phyloP scores from a whole-genome alignment of 192 early-diverging fungal species.

The Entomortierella lignicola region DNA sequence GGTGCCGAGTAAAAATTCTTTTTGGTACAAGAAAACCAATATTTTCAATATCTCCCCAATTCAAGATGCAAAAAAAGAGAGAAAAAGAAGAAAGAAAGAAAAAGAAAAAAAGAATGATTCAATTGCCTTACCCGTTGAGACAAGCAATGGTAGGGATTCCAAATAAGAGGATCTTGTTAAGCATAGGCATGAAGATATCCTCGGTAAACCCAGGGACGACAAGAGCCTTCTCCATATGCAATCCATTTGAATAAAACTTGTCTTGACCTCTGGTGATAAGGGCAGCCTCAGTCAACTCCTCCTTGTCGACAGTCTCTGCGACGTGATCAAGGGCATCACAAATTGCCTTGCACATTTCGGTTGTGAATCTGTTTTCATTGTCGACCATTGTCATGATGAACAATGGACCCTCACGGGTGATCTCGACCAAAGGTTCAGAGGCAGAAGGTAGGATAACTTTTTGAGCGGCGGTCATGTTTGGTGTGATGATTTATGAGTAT shows the following conservation, averaged over 20 bases:
- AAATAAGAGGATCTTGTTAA: conserved; percentile 71
- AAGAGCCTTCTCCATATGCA: conserved; percentile 61
- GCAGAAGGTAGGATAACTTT: no score
- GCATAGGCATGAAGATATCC: conserved; percentile 65
- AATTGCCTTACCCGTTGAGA: conserved; percentile 66
- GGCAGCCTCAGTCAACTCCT: conserved; percentile 60
- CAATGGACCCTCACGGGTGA: conserved; percentile 58
- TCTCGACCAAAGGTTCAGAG: conserved; percentile 11
- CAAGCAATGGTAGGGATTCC: conserved; percentile 78
- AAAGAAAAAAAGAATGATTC: no score
- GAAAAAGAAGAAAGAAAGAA: neutral
- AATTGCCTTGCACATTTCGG: conserved; percentile 65
- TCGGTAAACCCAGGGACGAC: conserved; percentile 56
- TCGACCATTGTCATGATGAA: conserved; percentile 74
- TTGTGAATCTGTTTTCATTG: conserved; percentile 74
- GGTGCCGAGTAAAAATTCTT: no score
- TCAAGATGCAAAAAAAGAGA: no score
- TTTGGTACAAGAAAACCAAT: no score
- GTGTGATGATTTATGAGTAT: no score
- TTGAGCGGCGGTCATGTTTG: no score
- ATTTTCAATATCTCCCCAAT: no score
- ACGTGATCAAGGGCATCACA: conserved; percentile 64
- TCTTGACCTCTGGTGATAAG: conserved; percentile 71
- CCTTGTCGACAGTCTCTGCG: conserved; percentile 56
- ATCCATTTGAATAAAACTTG: conserved; percentile 79